phyloP scores from a whole-genome alignment of 176 grass and related monocot species.

The Urochloa ruziziensis region DNA sequence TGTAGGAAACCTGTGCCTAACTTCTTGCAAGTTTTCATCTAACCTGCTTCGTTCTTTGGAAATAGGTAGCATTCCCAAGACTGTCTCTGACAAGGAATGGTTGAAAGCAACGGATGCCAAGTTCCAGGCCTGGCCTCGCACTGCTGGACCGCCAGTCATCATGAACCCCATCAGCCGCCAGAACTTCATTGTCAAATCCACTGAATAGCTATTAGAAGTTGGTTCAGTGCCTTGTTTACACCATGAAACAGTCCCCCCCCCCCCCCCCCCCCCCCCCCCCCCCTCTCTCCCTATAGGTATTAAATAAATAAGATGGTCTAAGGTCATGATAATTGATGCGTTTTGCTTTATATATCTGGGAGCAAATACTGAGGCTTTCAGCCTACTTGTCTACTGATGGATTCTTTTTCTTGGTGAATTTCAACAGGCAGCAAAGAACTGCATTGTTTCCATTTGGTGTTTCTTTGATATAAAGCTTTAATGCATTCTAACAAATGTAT shows the following conservation, averaged over 20 bases:
- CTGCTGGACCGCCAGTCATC: slow-evolving; percentile 74
- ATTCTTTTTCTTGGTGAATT: not conserved
- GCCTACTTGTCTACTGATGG: not conserved
- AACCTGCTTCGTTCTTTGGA: not conserved
- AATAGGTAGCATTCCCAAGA: slow-evolving; percentile 47
- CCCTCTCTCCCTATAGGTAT: not conserved
- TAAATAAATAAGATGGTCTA: not conserved
- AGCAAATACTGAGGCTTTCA: not conserved
- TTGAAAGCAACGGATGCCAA: slow-evolving; percentile 59
- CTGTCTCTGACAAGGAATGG: slow-evolving; percentile 75
- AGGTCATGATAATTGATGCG: not conserved
- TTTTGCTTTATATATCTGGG: not conserved
- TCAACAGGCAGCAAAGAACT: not conserved
- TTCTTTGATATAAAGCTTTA: not conserved
- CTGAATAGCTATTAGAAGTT: slow-evolving; percentile 9
- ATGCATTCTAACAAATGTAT: not conserved
- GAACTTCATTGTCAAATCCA: slow-evolving; percentile 78
- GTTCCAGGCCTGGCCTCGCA: slow-evolving; percentile 93
- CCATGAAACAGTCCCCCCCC: too few relatives aligned
- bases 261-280: too few relatives aligned
- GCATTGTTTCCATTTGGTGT: not conserved
- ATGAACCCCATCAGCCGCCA: slow-evolving; percentile 97
- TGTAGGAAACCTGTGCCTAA: not conserved
- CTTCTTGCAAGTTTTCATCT: not conserved
- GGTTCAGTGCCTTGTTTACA: not conserved